Evolutionary conservation across 495 filamentous ascomycete genomes (phyloP).

Genomic region (Neurospora sp.): DNA sequence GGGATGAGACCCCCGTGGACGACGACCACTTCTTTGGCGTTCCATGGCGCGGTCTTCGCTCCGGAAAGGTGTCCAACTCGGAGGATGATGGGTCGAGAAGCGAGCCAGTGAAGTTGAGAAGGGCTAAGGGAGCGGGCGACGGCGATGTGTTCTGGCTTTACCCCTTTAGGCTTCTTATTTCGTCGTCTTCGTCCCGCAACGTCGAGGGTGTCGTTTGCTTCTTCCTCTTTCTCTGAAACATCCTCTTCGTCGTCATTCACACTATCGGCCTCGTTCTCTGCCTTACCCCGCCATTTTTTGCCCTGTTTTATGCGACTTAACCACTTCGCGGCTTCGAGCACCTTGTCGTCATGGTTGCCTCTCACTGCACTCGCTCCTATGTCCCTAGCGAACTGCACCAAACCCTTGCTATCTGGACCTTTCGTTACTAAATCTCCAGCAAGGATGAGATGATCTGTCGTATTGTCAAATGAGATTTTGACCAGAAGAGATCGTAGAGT

Average conservation of each 20-base stretch:
- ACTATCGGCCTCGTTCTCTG: background rate
- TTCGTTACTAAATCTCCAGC: slow-evolving; percentile 81
- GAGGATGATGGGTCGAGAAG: slow-evolving; percentile 64
- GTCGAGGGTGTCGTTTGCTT: background rate
- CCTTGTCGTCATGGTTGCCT: slow-evolving; percentile 87
- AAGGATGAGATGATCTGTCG: slow-evolving; percentile 68
- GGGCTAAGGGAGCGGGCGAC: slow-evolving; percentile 26
- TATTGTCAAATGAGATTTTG: slow-evolving; percentile 51
- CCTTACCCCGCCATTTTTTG: background rate
- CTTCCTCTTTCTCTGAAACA: slow-evolving; percentile 3
- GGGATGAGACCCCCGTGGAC: slow-evolving; percentile 83
- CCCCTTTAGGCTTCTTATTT: slow-evolving; percentile 6
- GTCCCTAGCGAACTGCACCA: slow-evolving; percentile 61
- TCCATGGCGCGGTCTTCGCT: slow-evolving; percentile 19
- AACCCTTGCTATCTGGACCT: slow-evolving; percentile 73
- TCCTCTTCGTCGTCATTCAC: slow-evolving; percentile 10
- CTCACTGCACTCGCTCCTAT: slow-evolving; percentile 69
- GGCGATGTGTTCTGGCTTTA: slow-evolving; percentile 17
- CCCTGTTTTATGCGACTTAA: background rate
- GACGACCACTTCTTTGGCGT: slow-evolving; percentile 52
- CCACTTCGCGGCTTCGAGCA: slow-evolving; percentile 34
- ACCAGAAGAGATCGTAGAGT: slow-evolving; percentile 56
- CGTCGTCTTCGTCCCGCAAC: slow-evolving; percentile 8
- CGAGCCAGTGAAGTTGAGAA: slow-evolving; percentile 59
- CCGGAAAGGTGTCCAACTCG: slow-evolving; percentile 46